Evolutionary conservation across 2,329 filamentous ascomycete genomes (phyloP), one percentile per base, ranked within the genome.

Genomic region (Colletotrichum spinosum): DNA sequence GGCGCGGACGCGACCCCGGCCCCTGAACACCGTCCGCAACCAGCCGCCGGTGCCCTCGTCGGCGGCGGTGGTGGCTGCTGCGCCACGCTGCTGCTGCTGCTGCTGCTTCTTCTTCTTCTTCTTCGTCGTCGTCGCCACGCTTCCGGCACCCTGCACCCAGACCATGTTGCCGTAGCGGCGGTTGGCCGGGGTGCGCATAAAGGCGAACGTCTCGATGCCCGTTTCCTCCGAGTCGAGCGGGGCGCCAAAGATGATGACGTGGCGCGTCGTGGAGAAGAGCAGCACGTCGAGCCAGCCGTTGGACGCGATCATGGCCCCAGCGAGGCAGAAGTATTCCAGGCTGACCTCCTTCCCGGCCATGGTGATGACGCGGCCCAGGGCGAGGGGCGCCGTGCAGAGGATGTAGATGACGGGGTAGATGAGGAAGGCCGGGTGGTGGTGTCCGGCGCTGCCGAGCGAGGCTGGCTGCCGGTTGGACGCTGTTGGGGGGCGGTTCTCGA

Each of bases 351-450:
- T 72, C 2, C 84, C 83, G 0, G 83, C 79, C 81, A 90, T 87
- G 49, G 81, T 80, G 50, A 82, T 82, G 73, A 90, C 86, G 63
- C 88, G 83, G 17, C 86, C 85, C 0, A 85, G 79, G 8, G 86
- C 87, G 2, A 90, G 77, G 0, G 88, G 88, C 0, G 88, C 78
- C 0, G 87, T 90, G 73, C 87, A 87, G 25, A 89, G 68, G 34
- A 89, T 81, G 71, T 90, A 90, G 68, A 89, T 85, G 60, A 88
- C 69, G 0, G 88, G 88, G 68, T 90, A 90, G 5, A 88, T 78
- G 35, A 89, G 86, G 68, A 89, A 84, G 4, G 63, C 63, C 3
- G 63, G 63, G 33, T 63, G 63, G 33, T 63, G 63, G 9, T 66
- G 63, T 2, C 58, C 57, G 33, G 63, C 53, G 41, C 35, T 53